These are phyloP conservation scores for Noccaea bulbosa DNA, from an alignment of 345 rosid species.

Conservation along the genomic window DNA sequence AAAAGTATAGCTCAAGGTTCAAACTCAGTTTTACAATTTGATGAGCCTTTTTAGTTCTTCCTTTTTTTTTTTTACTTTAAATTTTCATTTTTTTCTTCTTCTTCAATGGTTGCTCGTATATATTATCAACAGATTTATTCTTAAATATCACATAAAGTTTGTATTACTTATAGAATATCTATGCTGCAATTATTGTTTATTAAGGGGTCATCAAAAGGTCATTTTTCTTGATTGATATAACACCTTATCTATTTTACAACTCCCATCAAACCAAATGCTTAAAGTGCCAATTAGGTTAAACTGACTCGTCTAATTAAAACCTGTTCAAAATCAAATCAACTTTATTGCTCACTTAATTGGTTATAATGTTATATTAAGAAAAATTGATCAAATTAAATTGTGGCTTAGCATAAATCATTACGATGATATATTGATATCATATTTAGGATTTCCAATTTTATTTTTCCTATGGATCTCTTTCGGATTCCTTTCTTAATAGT, in stretches of 20 bases:
- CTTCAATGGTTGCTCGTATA: not conserved
- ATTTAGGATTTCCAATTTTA: not conserved
- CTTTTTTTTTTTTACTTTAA: too few relatives aligned
- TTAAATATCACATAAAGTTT: not conserved
- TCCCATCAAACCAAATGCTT: constrained; percentile 39
- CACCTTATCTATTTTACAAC: constrained; percentile 35
- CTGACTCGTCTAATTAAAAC: constrained; percentile 42
- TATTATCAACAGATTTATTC: not conserved
- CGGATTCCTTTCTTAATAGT: constrained; percentile 3
- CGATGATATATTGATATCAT: not conserved
- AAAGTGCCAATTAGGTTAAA: constrained; percentile 45
- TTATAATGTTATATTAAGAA: not conserved
- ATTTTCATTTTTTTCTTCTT: too few relatives aligned
- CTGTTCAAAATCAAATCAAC: constrained; percentile 35
- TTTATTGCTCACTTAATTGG: constrained; percentile 13
- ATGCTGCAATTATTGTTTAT: constrained; percentile 17
- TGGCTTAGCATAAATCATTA: constrained; percentile 22
- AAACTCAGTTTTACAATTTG: not conserved
- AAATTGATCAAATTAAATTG: not conserved
- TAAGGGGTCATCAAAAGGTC: constrained; percentile 30
- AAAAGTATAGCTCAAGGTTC: not conserved
- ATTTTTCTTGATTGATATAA: constrained; percentile 37
- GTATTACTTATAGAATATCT: not conserved
- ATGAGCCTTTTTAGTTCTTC: not conserved
- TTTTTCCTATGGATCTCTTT: not conserved